Conservation (phyloP, 2,329 filamentous ascomycete genomes). For the Bipolaris oryzae region DNA sequence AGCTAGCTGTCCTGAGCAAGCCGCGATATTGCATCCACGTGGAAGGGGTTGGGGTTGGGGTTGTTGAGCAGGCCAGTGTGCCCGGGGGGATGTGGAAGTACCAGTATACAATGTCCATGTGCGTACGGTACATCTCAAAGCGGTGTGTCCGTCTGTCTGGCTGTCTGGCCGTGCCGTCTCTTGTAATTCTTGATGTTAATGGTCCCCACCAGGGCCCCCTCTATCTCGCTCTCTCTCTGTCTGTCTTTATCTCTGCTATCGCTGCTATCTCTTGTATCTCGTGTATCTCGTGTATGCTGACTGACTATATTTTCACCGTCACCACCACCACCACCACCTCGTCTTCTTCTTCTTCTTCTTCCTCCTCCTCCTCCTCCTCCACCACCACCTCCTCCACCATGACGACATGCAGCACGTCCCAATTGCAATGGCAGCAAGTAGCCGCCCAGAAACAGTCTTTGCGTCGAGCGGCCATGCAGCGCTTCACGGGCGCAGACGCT, state of each 20-base stretch:
- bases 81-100: too few relatives aligned
- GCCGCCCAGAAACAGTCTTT: conserved; percentile 31
- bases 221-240: not conserved
- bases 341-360: not conserved
- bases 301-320: too few relatives aligned
- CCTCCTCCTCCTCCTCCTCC: not conserved
- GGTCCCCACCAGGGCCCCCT: not conserved
- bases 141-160: too few relatives aligned
- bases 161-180: too few relatives aligned
- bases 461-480: conserved; percentile 35
- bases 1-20: not conserved
- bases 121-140: too few relatives aligned
- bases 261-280: too few relatives aligned
- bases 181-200: too few relatives aligned
- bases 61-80: not conserved
- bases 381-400: not conserved
- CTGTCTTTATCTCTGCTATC: not conserved
- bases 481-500: conserved; percentile 22
- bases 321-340: too few relatives aligned
- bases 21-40: not conserved
- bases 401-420: conserved; percentile 24
- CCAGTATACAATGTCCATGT: too few relatives aligned
- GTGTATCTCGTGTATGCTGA: too few relatives aligned
- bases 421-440: conserved; percentile 42
- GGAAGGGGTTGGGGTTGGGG: not conserved